Evolutionary conservation across 768 basidiomycete genomes (phyloP), one percentile per base, ranked within the genome.

Genomic region (Tulasnella sp.): DNA sequence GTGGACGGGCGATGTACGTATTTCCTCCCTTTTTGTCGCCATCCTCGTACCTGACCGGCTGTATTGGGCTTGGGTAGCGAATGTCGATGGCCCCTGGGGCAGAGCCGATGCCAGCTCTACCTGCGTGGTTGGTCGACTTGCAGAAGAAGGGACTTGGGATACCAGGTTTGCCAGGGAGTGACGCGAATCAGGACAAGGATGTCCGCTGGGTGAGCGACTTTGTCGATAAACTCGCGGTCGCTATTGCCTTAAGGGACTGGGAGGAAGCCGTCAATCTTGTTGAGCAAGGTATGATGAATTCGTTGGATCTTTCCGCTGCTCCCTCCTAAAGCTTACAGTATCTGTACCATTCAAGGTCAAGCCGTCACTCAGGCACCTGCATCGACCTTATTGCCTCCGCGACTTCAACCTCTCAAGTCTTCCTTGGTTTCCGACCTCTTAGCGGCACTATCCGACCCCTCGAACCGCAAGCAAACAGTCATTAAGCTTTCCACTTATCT

Each of bases 201-300:
- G 82, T 88, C 1, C 86, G 89, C n/a, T 97, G 90, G 88, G 86
- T 91, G 12, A 88, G 90, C 62, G 95, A 98, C 69, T 96, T 92
- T 83, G 88, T 91, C 5, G 97, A 99, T 77, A 89, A 95, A 59
- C 81, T 98, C 29, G 92, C 92, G 0, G 94, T 98, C 5, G 88
- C 94, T 0, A 95, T 98, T 72, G 91, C 95, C 1, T 82, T 95
- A 62, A 86, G 92, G 66, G 87, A 92, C 75, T 98, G 95, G 92
- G 87, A 90, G 52, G 88, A 90, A 75, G 94, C 95, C 0, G 90
- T 92, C n/a, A 82, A 81, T 6, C 83, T 96, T 9, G 88, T 97
- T 3, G 93, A 96, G 77, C 86, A 91, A 81, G 94, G 95, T 88
- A 47, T n/a, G n/a, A 80, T 69, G 39, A 36, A n/a, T n/a, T 17